These are phyloP conservation scores for Solanum infundibuliforme DNA, from an alignment of 257 asterid genomes.

Conservation along the genomic window DNA sequence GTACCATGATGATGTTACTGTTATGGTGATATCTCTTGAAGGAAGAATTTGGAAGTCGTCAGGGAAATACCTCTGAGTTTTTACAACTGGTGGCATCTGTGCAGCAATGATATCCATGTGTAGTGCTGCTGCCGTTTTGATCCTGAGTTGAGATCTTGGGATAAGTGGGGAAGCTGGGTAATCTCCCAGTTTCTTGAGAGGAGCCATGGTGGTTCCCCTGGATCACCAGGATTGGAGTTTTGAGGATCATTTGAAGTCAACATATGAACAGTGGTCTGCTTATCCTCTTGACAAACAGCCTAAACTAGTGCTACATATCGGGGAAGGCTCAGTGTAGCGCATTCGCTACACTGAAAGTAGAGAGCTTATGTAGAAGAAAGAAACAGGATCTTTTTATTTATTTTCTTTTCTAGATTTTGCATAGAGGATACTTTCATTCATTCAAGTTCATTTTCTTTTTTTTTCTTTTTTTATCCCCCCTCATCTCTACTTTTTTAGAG, in stretches of 20 bases:
- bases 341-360: conserved; percentile 6
- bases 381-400: conserved; percentile 12
- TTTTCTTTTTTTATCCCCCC: conserved; percentile 8
- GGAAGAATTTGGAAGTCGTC: conserved; percentile 97
- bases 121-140: background rate
- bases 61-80: conserved; percentile 66
- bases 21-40: conserved; percentile 93
- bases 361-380: conserved; percentile 60
- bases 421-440: conserved; percentile 31
- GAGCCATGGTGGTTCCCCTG: background rate
- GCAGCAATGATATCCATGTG: background rate
- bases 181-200: background rate
- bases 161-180: background rate
- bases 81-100: background rate
- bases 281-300: background rate
- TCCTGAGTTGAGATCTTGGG: background rate
- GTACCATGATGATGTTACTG: conserved; percentile 97
- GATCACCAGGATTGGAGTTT: background rate
- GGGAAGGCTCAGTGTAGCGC: conserved; percentile 6
- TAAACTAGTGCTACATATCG: conserved; percentile 2
- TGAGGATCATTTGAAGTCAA: background rate
- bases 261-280: background rate
- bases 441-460: conserved; percentile 37
- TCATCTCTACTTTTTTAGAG: background rate
- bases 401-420: conserved; percentile 17